A percentile compares a stretch with the other conserved stretches of the same genome.
phyloP scores from a whole-genome alignment of 1,139 yeast species.

The Kazachstania sp. region DNA sequence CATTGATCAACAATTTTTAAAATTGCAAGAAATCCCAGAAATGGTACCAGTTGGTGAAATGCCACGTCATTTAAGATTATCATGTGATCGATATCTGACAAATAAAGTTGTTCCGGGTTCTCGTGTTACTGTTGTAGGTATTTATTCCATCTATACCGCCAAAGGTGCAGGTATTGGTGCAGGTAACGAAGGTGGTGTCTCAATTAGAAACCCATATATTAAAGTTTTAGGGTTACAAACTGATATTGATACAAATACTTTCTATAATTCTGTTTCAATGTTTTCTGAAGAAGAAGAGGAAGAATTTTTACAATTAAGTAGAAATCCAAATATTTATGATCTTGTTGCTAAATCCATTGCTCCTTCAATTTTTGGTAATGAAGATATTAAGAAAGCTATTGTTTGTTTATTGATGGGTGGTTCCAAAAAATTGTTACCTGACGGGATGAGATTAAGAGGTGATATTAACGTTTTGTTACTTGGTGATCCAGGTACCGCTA shows the following conservation, averaged over 20 bases:
- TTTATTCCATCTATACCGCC: conserved; percentile 82
- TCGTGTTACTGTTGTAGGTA: conserved; percentile 83
- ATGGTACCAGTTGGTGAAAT: conserved; percentile 98
- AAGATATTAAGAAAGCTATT: conserved; percentile 86
- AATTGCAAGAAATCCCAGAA: conserved; percentile 93
- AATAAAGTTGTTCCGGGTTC: conserved; percentile 93
- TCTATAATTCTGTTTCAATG: conserved; percentile 45
- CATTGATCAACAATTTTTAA: conserved; percentile 89
- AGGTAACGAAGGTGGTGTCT: conserved; percentile 44
- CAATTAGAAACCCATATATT: conserved; percentile 87
- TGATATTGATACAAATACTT: conserved; percentile 65
- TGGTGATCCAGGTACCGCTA: conserved; percentile 99
- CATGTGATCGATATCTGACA: conserved; percentile 83
- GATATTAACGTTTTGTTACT: conserved; percentile 86
- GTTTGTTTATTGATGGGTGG: conserved; percentile 93
- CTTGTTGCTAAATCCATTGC: conserved; percentile 86
- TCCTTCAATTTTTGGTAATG: conserved; percentile 91
- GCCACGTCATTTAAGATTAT: conserved; percentile 88
- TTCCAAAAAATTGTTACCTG: conserved; percentile 83
- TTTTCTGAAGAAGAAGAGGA: conserved; percentile 93
- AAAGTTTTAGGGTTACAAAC: conserved; percentile 81
- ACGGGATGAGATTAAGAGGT: conserved; percentile 94
- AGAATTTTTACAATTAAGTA: conserved; percentile 70
- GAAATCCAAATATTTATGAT: conserved; percentile 78
- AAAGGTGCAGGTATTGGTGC: conserved; percentile 32